Evolutionary conservation across 371 early-diverging fungal genomes (phyloP), one percentile per base, ranked within the genome.

Genomic region (Apophysomyces elegans): DNA sequence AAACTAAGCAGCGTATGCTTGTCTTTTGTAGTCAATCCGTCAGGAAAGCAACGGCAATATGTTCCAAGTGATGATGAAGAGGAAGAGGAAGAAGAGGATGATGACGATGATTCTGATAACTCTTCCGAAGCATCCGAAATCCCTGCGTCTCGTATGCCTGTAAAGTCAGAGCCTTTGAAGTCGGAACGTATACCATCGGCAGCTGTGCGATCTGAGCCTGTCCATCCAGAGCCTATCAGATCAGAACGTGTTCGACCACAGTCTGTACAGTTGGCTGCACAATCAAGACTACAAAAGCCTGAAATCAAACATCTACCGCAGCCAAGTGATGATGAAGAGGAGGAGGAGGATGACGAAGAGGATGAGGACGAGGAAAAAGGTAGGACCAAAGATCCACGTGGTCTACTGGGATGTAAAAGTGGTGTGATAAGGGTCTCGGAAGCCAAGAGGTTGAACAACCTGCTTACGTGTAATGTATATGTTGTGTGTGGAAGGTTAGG

Each of bases 1-100:
- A 32, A 58, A 41, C 46, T 35, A 56, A 5, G 21, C 43, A 36
- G 18, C 32, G 21, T 59, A 39, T 26, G n/a, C 14, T 21, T 58
- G 13, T n/a, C 18, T 39, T 58, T 13, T 36, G 11, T 39, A 36
- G 58, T 58, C 58, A 58, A 58, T n/a, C 58, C 37, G 0, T 11
- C 58, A 64, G 69, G 64, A 59, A 35, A 61, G 32, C 45, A 26
- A 16, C 74, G 69, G 16, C 50, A 61, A 32, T 66, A 61, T 61
- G 61, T 68, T 41, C 75, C 75, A 7, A 75, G 77, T 47, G 77
- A 76, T 41, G 77, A 76, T 63, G 77, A 76, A 62, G 65, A 65
- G 0, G 72, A 75, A 5, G 68, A 66, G 0, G 69, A 64, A 5
- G 66, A 67, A 6, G 67, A 72, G 11, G 62, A 66, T 0, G 58